phyloP scores from a whole-genome alignment of 805 yeast genomes.

The Phaffomyces thermotolerans region DNA sequence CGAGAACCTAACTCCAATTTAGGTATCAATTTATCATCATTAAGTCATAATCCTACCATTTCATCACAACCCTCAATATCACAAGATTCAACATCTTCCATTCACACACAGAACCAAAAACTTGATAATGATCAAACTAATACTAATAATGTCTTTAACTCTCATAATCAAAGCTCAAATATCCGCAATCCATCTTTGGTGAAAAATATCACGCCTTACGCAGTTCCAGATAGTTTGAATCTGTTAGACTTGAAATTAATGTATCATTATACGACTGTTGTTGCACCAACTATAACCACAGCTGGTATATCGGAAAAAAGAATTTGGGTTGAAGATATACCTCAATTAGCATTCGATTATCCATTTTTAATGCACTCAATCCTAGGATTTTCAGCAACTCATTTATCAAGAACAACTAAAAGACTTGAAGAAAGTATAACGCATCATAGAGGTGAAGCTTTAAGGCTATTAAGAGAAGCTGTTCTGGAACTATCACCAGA shows the following conservation, averaged over 20 bases:
- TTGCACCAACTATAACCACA: constrained; percentile 79
- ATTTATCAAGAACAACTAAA: constrained; percentile 67
- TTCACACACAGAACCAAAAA: constrained; percentile 15
- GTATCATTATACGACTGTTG: constrained; percentile 81
- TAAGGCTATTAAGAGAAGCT: constrained; percentile 73
- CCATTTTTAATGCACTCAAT: constrained; percentile 92
- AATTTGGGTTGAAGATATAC: constrained; percentile 85
- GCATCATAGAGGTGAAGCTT: constrained; percentile 80
- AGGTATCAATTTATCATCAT: constrained; percentile 21
- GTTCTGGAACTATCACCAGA: constrained; percentile 76
- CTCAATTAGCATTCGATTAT: constrained; percentile 77
- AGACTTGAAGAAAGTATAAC: constrained; percentile 79
- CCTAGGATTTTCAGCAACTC: constrained; percentile 88
- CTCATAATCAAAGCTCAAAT: neutral
- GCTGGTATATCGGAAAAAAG: constrained; percentile 84
- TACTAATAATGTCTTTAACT: constrained; percentile 1
- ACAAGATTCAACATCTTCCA: constrained; percentile 21
- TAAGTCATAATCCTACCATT: constrained; percentile 23
- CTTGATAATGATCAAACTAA: constrained; percentile 1
- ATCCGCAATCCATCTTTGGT: neutral
- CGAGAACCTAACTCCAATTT: constrained; percentile 4
- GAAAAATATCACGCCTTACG: constrained; percentile 14
- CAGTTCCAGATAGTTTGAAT: constrained; percentile 43
- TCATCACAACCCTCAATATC: constrained; percentile 25
- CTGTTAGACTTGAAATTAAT: constrained; percentile 61